These are phyloP conservation scores for Didymella glomerata DNA, from an alignment of 2,329 filamentous ascomycete genomes.

Conservation along the genomic window DNA sequence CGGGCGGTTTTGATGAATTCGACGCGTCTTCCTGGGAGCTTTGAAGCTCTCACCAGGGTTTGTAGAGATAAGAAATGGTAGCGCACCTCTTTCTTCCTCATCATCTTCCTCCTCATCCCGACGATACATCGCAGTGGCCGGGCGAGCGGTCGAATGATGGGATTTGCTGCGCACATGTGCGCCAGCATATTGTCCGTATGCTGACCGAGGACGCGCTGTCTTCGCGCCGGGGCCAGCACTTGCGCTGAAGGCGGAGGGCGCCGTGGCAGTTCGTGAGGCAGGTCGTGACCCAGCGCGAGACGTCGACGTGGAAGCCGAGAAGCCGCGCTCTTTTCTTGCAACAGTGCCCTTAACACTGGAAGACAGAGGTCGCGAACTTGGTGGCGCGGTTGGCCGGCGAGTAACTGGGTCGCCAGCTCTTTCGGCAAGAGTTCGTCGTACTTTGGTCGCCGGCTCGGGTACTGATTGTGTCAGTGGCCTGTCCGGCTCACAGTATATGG, in stretches of 20 bases:
- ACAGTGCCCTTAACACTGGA: slow-evolving; percentile 58
- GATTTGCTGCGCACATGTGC: slow-evolving; percentile 57
- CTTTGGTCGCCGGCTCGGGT: slow-evolving; percentile 58
- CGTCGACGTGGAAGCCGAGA: slow-evolving; percentile 47
- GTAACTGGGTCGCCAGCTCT: slow-evolving; percentile 58
- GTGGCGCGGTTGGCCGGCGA: slow-evolving; percentile 53
- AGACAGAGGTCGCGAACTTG: slow-evolving; percentile 53
- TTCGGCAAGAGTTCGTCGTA: slow-evolving; percentile 60
- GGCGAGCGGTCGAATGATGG: slow-evolving; percentile 54
- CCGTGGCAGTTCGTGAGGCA: slow-evolving; percentile 55
- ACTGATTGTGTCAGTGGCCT: slow-evolving; percentile 45
- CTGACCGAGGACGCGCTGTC: slow-evolving; percentile 60
- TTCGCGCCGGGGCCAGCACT: slow-evolving; percentile 62
- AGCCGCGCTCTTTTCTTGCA: slow-evolving; percentile 50
- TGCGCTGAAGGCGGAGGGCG: slow-evolving; percentile 60
- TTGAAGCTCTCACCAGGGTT: slow-evolving; percentile 40
- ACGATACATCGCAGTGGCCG: slow-evolving; percentile 52
- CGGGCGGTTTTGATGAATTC: slow-evolving; percentile 31
- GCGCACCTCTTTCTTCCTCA: slow-evolving; percentile 56
- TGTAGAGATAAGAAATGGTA: slow-evolving; percentile 52
- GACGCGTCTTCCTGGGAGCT: slow-evolving; percentile 40
- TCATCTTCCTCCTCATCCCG: slow-evolving; percentile 54
- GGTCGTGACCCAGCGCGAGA: slow-evolving; percentile 52
- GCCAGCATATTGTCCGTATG: slow-evolving; percentile 45
- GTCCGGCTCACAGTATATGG: slow-evolving; percentile 17